These are phyloP conservation scores for Ascocoryne sarcoides DNA, from an alignment of 2,329 filamentous ascomycete species.

Conservation along the genomic window DNA sequence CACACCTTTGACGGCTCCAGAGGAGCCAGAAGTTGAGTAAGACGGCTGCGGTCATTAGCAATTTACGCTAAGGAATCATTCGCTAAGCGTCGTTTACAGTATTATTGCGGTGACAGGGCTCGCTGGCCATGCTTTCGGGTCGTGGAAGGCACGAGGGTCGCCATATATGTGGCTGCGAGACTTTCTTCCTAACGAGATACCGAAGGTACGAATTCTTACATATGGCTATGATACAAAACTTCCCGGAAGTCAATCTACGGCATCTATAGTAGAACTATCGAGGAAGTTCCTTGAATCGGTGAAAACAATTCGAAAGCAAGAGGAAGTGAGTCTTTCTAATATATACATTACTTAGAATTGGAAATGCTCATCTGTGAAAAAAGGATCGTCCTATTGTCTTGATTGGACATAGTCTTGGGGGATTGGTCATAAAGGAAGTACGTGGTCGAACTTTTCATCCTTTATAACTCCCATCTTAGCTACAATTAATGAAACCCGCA, in stretches of 20 bases:
- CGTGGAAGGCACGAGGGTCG: slow-evolving; percentile 30
- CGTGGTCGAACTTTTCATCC: not conserved
- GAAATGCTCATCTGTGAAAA: too few species aligned
- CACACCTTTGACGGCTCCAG: not conserved
- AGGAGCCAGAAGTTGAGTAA: too few species aligned
- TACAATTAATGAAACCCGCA: too few species aligned
- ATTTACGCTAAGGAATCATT: too few species aligned
- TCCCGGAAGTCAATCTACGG: too few species aligned
- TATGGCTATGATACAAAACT: slow-evolving; percentile 34
- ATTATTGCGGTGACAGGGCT: slow-evolving; percentile 35
- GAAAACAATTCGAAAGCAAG: too few species aligned
- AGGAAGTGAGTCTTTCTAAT: too few species aligned
- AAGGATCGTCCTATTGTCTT: slow-evolving; percentile 1
- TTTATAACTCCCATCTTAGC: not conserved
- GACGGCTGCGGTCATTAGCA: too few species aligned
- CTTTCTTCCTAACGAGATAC: slow-evolving; percentile 7
- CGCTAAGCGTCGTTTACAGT: too few species aligned
- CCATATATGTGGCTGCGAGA: slow-evolving; percentile 20
- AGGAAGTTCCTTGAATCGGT: too few species aligned
- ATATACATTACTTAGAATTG: too few species aligned
- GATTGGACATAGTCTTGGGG: not conserved
- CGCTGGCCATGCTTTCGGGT: slow-evolving; percentile 31
- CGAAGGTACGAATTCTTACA: slow-evolving; percentile 10
- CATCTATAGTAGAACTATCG: too few species aligned
- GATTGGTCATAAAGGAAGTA: not conserved